Base-by-base conservation (phyloP, 2,329 filamentous ascomycete genomes). In the Dactylellina leptospora region DNA sequence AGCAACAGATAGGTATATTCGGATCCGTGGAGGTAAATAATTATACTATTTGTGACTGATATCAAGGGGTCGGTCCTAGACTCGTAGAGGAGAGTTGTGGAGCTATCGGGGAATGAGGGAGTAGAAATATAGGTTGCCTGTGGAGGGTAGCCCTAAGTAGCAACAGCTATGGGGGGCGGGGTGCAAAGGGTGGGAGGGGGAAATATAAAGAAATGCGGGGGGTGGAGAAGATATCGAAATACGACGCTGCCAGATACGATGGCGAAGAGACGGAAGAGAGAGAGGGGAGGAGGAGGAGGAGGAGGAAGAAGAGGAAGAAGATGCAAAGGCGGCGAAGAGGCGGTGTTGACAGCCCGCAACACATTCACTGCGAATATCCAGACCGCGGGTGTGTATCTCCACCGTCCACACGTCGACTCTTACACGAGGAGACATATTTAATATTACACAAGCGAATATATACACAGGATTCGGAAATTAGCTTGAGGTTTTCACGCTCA, bases 21-120 rank as follows among this genome's bases (percentile, higher is more conserved):
- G n/a, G n/a, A n/a, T n/a, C n/a, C n/a, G n/a, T n/a, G n/a, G n/a
- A n/a, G n/a, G n/a, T n/a, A n/a, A n/a, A n/a, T n/a, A n/a, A n/a
- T n/a, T n/a, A n/a, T n/a, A n/a, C n/a, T n/a, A n/a, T n/a, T 51
- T 51, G 27, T 33, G 47, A 27, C 27, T 51, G 25, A 33, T 51
- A 27, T 27, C 8, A 33, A 27, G 25, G 33, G 47, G 18, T 20
- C 25, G 47, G 8, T 51, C 47, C 47, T n/a, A n/a, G n/a, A n/a
- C n/a, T n/a, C n/a, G n/a, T n/a, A n/a, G n/a, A n/a, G n/a, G n/a
- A n/a, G n/a, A n/a, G n/a, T n/a, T n/a, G n/a, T n/a, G n/a, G n/a
- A n/a, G n/a, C n/a, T n/a, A n/a, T n/a, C n/a, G n/a, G n/a, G n/a
- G n/a, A n/a, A n/a, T n/a, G n/a, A n/a, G n/a, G n/a, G n/a, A n/a